These are phyloP conservation scores for Limnanthes douglasii DNA, from an alignment of 345 rosid genomes.

Conservation along the genomic window DNA sequence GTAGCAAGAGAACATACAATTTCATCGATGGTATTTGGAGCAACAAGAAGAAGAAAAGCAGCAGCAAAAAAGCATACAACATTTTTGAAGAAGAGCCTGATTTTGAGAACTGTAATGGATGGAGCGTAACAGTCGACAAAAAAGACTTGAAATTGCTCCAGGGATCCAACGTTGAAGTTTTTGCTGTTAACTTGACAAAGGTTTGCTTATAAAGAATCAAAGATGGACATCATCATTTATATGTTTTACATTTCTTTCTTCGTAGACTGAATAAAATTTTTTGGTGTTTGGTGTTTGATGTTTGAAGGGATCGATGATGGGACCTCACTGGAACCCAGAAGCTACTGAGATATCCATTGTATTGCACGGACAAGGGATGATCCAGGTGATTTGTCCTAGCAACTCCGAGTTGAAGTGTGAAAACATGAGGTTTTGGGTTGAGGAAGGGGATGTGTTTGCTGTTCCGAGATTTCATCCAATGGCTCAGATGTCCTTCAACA, in stretches of 20 bases:
- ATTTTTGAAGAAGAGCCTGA: conserved; percentile 41
- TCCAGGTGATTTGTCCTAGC: conserved; percentile 48
- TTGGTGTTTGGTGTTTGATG: too few species aligned
- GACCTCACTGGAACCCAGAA: conserved; percentile 84
- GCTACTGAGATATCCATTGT: conserved; percentile 62
- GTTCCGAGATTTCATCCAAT: conserved; percentile 66
- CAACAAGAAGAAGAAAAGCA: background rate
- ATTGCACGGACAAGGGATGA: conserved; percentile 66
- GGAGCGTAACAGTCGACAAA: conserved; percentile 30
- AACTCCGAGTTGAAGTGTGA: conserved; percentile 27
- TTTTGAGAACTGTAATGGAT: conserved; percentile 44
- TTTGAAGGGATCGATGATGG: conserved; percentile 84
- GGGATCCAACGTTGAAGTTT: conserved; percentile 37
- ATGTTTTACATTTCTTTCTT: background rate
- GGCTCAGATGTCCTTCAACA: conserved; percentile 81
- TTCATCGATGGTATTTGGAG: too few species aligned
- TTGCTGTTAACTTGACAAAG: conserved; percentile 62
- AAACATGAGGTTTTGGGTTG: conserved; percentile 34
- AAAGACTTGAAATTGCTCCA: conserved; percentile 15
- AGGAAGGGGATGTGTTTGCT: conserved; percentile 60
- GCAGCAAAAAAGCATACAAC: conserved; percentile 19
- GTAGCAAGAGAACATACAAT: too few species aligned
- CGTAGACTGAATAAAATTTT: too few species aligned
- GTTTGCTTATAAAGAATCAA: too few species aligned
- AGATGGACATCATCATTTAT: too few species aligned